phyloP scores from a whole-genome alignment of 2,329 filamentous ascomycete species.

The Dactylellina drechsleri region DNA sequence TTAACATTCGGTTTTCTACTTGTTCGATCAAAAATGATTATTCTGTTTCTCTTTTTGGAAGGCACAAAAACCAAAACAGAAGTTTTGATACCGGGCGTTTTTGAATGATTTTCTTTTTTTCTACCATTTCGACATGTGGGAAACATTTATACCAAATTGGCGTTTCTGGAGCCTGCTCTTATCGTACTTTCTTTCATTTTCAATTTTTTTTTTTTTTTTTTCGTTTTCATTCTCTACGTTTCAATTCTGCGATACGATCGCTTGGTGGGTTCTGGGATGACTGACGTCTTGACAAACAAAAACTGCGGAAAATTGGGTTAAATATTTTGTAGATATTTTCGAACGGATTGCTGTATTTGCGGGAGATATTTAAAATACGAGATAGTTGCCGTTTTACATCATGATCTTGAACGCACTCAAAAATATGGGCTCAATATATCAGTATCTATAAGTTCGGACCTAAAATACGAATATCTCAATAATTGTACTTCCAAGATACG shows the following conservation, averaged over 20 bases:
- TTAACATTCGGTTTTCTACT: conserved; percentile 11
- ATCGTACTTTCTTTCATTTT: no score
- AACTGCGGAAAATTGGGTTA: conserved; percentile 1
- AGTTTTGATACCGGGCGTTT: conserved; percentile 45
- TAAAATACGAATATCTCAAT: no score
- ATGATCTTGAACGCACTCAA: no score
- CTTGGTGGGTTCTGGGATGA: conserved; percentile 43
- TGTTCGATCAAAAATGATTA: conserved; percentile 1
- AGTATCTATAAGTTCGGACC: no score
- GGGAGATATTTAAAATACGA: neutral
- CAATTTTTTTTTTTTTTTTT: conserved; percentile 4
- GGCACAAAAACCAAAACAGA: conserved; percentile 25
- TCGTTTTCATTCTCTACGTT: conserved; percentile 10
- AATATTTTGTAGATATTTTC: no score
- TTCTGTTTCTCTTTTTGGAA: conserved; percentile 13
- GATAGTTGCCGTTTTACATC: conserved; percentile 23
- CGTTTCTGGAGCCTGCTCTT: conserved; percentile 38
- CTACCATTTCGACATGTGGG: conserved; percentile 13
- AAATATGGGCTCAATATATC: no score
- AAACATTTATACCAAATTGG: conserved; percentile 49
- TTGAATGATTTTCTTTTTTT: conserved; percentile 21
- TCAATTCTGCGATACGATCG: conserved; percentile 22
- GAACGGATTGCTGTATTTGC: no score
- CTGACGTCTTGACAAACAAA: conserved; percentile 4
- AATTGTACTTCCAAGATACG: no score